Conservation (phyloP, 2,329 filamentous ascomycete species). For the Phoma sp. region DNA sequence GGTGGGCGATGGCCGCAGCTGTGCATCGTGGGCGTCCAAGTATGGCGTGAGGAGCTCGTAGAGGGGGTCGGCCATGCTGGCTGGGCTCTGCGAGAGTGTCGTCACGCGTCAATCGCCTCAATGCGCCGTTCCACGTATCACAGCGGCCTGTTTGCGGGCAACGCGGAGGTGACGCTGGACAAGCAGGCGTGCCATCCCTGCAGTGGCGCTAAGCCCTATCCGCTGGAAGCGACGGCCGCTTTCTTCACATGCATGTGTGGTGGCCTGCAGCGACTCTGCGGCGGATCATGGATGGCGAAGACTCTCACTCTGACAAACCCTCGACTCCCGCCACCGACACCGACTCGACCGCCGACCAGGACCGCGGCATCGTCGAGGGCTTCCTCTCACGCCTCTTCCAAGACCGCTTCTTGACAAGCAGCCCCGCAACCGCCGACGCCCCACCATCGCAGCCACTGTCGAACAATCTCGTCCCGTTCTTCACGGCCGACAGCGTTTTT, state of each 20-base stretch:
- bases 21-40: slow-evolving; percentile 55
- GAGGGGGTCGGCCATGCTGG: slow-evolving; percentile 64
- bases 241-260: slow-evolving; percentile 25
- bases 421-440: slow-evolving; percentile 22
- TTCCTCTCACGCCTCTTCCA: slow-evolving; percentile 33
- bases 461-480: slow-evolving; percentile 32
- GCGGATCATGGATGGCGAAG: slow-evolving; percentile 29
- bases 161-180: slow-evolving; percentile 24
- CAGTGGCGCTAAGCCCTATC: slow-evolving; percentile 9
- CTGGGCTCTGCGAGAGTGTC: neutral
- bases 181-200: neutral
- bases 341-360: slow-evolving; percentile 7
- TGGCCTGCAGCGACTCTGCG: slow-evolving; percentile 11
- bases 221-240: slow-evolving; percentile 8
- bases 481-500: slow-evolving; percentile 28
- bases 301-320: slow-evolving; percentile 9
- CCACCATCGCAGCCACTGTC: slow-evolving; percentile 22
- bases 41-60: slow-evolving; percentile 76
- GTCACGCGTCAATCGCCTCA: slow-evolving; percentile 5
- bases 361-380: slow-evolving; percentile 22
- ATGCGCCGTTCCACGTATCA: neutral
- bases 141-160: slow-evolving; percentile 17
- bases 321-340: slow-evolving; percentile 7
- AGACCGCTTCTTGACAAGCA: slow-evolving; percentile 29
- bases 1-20: slow-evolving; percentile 49